Base-by-base conservation (phyloP, 2,329 filamentous ascomycete genomes). In the Chalaropsis ovoidea region DNA sequence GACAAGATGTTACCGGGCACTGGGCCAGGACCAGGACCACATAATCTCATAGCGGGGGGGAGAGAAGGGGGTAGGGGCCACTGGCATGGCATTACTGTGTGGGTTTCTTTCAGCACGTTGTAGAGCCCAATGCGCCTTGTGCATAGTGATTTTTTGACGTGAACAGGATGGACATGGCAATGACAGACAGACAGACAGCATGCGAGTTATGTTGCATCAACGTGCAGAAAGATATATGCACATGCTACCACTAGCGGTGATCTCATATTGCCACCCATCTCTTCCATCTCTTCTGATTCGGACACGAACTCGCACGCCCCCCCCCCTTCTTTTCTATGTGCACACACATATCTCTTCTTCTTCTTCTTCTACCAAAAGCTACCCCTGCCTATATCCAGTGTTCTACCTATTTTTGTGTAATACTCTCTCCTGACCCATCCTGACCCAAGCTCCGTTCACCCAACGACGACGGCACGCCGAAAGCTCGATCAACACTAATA, bases 371-470 rank as follows among this genome's bases (percentile, higher is more conserved):
- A 13, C 43, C 43, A 47, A 47, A 10, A 47, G 43, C 54, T 58
- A 31, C 52, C 52, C 31, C 52, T 35, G 17, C 52, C 24, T n/a
- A 7, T n/a, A n/a, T 10, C 52, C 52, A 5, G 6, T 35, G 27
- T 17, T 8, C 24, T 3, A n/a, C 31, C 31, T 39, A 35, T 39
- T 58, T 35, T 11, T 19, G 15, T 13, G n/a, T 35, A 39, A 8
- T 39, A 39, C 24, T 19, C n/a, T 39, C n/a, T 17, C n/a, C n/a
- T n/a, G n/a, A n/a, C n/a, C n/a, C n/a, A n/a, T 35, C 27, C 27
- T 58, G 54, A 58, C 15, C 54, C 54, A 58, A 58, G 54, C 54
- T 58, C 54, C 54, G 54, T 58, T 58, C 27, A 58, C 54, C 54
- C 54, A 58, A 58, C 54, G 31, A 58, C 54, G 27, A 58, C n/a